Conservation (phyloP, 805 yeast species). For the Metschnikowia lochheadii region DNA sequence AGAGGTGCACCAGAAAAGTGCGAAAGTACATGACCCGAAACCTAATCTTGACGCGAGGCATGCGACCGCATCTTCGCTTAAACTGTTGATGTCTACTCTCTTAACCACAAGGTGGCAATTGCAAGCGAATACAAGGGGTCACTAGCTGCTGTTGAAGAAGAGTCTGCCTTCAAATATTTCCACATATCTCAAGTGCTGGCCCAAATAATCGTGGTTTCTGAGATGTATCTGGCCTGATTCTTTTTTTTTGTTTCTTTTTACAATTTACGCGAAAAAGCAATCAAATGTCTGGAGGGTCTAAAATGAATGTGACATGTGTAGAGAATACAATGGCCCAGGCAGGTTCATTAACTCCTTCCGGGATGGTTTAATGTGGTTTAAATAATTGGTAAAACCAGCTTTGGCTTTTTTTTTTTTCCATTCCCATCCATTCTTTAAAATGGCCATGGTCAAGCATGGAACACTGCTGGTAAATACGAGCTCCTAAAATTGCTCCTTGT, state of each 20-base stretch:
- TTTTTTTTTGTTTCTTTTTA: background rate
- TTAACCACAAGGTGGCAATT: background rate
- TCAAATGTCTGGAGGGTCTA: background rate
- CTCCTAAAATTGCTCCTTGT: background rate
- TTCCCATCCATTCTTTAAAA: background rate
- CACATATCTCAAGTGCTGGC: background rate
- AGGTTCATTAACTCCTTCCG: background rate
- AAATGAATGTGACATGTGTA: background rate
- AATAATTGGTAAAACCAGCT: background rate
- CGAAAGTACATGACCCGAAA: slow-evolving; percentile 1
- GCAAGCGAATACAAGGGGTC: background rate
- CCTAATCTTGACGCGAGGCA: slow-evolving; percentile 3
- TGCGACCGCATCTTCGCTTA: slow-evolving; percentile 2
- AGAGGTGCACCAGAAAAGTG: slow-evolving; percentile 1
- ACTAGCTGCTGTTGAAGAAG: background rate
- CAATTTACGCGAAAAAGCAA: slow-evolving; percentile 3
- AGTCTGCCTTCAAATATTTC: background rate
- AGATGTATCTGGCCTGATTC: background rate
- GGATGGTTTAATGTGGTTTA: background rate
- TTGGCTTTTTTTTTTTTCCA: background rate
- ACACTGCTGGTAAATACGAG: background rate
- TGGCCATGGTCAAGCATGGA: background rate
- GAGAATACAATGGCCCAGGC: background rate
- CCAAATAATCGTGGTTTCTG: background rate
- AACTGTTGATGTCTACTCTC: background rate